These are phyloP conservation scores for Phytophthora vignae DNA, from an alignment of 352 stramenopile species.

Conservation along the genomic window DNA sequence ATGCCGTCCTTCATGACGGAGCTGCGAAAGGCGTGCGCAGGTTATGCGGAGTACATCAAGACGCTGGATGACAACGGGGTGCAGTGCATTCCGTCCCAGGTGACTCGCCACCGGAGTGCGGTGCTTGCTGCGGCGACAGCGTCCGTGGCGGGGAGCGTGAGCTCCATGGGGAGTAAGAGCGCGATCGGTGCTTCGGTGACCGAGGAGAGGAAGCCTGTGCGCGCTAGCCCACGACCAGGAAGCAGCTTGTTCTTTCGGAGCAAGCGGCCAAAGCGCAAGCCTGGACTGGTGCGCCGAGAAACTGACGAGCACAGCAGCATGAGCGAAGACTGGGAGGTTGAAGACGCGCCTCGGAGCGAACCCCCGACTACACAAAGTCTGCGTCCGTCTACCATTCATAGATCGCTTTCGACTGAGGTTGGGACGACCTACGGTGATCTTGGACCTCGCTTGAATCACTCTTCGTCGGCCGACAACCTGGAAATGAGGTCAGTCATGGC, in stretches of 20 bases:
- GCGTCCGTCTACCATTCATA: slow-evolving; percentile 10
- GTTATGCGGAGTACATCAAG: slow-evolving; percentile 60
- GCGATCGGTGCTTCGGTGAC: slow-evolving; percentile 20
- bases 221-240: slow-evolving; percentile 17
- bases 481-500: slow-evolving; percentile 9
- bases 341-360: slow-evolving; percentile 32
- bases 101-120: slow-evolving; percentile 46
- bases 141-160: slow-evolving; percentile 17
- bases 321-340: slow-evolving; percentile 29
- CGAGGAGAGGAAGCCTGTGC: slow-evolving; percentile 34
- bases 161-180: slow-evolving; percentile 19
- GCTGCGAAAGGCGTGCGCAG: slow-evolving; percentile 62
- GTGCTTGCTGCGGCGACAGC: slow-evolving; percentile 13
- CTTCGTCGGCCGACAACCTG: slow-evolving; percentile 24
- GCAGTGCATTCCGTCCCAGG: slow-evolving; percentile 58
- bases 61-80: slow-evolving; percentile 49
- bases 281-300: slow-evolving; percentile 23
- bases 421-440: background rate
- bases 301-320: slow-evolving; percentile 29
- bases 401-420: slow-evolving; percentile 27
- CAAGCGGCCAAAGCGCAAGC: slow-evolving; percentile 26
- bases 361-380: slow-evolving; percentile 13
- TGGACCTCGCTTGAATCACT: slow-evolving; percentile 12
- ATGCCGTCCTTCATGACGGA: slow-evolving; percentile 74
- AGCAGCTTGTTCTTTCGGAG: slow-evolving; percentile 32